Percentiles rank a stretch among this genome's conserved stretches.
phyloP scores from a whole-genome alignment of 495 filamentous ascomycete species.

The Aspergillus nanangensis region DNA sequence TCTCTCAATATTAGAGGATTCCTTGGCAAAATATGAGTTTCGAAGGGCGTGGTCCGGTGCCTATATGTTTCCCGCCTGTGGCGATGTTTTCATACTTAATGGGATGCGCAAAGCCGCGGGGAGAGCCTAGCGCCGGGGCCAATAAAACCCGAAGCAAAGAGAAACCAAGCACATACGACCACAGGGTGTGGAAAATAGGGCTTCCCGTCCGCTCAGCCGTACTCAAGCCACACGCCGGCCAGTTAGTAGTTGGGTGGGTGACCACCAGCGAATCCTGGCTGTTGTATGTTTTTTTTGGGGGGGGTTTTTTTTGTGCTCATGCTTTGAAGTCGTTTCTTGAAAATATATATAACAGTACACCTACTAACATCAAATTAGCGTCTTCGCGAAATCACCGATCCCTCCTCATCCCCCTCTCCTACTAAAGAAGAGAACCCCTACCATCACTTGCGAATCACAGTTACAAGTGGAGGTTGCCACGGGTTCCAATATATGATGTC shows the following conservation, averaged over 20 bases:
- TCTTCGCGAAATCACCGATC: constrained; percentile 56
- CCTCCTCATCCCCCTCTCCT: constrained; percentile 34
- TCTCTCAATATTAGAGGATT: no score
- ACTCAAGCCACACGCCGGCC: constrained; percentile 47
- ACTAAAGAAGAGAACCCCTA: constrained; percentile 71
- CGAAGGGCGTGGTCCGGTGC: no score
- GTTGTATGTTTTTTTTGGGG: constrained; percentile 41
- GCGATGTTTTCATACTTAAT: not conserved
- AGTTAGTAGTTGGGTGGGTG: constrained; percentile 50
- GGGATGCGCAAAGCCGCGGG: not conserved
- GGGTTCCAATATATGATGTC: constrained; percentile 98
- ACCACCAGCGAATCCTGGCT: constrained; percentile 47
- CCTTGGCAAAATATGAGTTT: no score
- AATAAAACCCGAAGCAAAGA: constrained; percentile 9
- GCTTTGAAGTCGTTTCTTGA: constrained; percentile 5
- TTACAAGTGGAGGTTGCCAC: constrained; percentile 91
- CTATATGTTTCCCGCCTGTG: no score
- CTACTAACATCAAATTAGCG: constrained; percentile 40
- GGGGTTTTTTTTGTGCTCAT: constrained; percentile 29
- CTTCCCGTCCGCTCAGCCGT: constrained; percentile 48
- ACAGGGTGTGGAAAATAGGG: constrained; percentile 48
- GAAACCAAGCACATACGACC: constrained; percentile 36
- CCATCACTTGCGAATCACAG: constrained; percentile 81
- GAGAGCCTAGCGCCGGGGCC: not conserved
- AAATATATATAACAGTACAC: not conserved